Percentiles rank a stretch among this genome's conserved stretches.
Evolutionary conservation across 1,284 basidiomycete species (phyloP).

Genomic region (Vanrija pseudolonga): DNA sequence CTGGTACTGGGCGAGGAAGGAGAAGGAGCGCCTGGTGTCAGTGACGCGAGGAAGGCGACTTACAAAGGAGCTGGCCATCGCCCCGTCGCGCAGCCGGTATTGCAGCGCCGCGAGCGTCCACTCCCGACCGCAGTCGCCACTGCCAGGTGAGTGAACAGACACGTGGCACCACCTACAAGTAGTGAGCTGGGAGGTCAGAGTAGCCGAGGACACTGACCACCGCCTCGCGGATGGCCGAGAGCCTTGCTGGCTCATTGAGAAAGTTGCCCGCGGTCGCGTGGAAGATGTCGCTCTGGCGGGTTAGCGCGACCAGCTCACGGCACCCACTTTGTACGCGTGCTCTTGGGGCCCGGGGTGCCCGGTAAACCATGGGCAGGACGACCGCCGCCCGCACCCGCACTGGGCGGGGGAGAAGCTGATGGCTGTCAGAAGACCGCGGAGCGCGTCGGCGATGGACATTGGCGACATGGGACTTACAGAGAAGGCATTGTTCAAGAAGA

Average conservation of each 20-base stretch:
- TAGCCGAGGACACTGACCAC: slow-evolving; percentile 10
- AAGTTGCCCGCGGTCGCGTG: slow-evolving; percentile 13
- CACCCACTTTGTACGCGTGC: slow-evolving; percentile 16
- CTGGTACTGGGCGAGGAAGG: slow-evolving; percentile 10
- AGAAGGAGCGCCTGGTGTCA: slow-evolving; percentile 14
- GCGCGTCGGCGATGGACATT: neutral
- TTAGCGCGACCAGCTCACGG: neutral
- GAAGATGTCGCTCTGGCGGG: slow-evolving; percentile 13
- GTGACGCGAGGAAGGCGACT: neutral
- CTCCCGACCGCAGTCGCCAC: slow-evolving; percentile 13
- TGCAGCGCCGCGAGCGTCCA: slow-evolving; percentile 17
- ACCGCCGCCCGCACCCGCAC: neutral
- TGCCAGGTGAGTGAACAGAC: neutral
- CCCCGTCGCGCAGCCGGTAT: slow-evolving; percentile 19
- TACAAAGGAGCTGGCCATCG: slow-evolving; percentile 13
- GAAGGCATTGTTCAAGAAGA: neutral
- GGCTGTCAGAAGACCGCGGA: neutral
- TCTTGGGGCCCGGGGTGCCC: slow-evolving; percentile 16
- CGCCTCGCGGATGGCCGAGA: neutral
- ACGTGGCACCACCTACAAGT: slow-evolving; percentile 1
- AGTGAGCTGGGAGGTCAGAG: slow-evolving; percentile 2
- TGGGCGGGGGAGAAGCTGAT: neutral
- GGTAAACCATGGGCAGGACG: slow-evolving; percentile 13
- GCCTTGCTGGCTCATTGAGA: slow-evolving; percentile 1
- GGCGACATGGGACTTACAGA: neutral